These are phyloP conservation scores for Hypoxylon rickii DNA, from an alignment of 495 filamentous ascomycete genomes.

Conservation along the genomic window DNA sequence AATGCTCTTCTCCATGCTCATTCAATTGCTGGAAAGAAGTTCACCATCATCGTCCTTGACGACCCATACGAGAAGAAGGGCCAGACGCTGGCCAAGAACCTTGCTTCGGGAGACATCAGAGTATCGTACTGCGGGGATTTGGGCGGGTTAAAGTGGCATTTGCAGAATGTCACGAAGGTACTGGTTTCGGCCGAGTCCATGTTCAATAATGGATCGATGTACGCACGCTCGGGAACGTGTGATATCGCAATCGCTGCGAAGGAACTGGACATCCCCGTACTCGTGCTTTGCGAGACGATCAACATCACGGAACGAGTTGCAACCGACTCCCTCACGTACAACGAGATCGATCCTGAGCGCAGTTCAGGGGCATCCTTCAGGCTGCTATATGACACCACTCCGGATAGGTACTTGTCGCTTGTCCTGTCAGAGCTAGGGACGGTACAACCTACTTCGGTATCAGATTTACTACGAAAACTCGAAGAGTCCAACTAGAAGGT, in stretches of 20 bases:
- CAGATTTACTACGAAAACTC: constrained; percentile 54
- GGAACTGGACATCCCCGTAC: constrained; percentile 74
- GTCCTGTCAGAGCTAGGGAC: constrained; percentile 91
- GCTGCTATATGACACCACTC: constrained; percentile 92
- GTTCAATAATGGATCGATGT: constrained; percentile 86
- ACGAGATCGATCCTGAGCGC: constrained; percentile 76
- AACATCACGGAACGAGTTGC: constrained; percentile 94
- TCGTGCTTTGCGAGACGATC: constrained; percentile 91
- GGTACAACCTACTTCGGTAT: constrained; percentile 82
- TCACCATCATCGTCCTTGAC: constrained; percentile 86
- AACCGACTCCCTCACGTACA: constrained; percentile 87
- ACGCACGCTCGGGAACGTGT: constrained; percentile 85
- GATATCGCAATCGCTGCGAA: constrained; percentile 86
- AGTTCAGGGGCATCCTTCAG: constrained; percentile 68
- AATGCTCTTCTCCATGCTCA: constrained; percentile 74
- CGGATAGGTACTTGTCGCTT: constrained; percentile 83
- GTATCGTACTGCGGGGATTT: constrained; percentile 79
- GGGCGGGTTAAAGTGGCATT: constrained; percentile 70
- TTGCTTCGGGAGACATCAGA: constrained; percentile 69
- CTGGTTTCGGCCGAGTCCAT: constrained; percentile 88
- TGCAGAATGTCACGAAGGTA: constrained; percentile 76
- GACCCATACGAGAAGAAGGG: constrained; percentile 76
- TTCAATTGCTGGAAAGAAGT: constrained; percentile 62
- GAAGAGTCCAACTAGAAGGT: constrained; percentile 51
- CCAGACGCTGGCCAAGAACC: constrained; percentile 68